Conservation (phyloP, 805 yeast genomes). For the Candida insectalens region DNA sequence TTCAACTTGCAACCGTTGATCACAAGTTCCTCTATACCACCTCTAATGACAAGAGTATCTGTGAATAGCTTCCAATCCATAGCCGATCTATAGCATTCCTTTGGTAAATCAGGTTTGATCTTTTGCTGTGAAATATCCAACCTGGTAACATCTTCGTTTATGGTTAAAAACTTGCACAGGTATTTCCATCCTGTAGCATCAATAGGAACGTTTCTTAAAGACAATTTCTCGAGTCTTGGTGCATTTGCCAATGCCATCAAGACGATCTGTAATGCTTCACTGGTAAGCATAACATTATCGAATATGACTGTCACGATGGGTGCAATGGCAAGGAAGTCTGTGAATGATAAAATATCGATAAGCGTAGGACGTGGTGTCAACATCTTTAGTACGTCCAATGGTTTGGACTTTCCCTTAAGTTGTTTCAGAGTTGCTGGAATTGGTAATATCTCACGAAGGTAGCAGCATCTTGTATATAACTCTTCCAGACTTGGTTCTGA, state of each 20-base stretch:
- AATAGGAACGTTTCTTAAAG: conserved; percentile 46
- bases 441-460: conserved; percentile 37
- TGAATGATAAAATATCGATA: conserved; percentile 46
- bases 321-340: conserved; percentile 47
- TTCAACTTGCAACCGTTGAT: conserved; percentile 45
- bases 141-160: conserved; percentile 34
- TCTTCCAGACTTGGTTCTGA: conserved; percentile 26
- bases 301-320: conserved; percentile 46
- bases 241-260: conserved; percentile 36
- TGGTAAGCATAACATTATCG: conserved; percentile 46
- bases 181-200: conserved; percentile 41
- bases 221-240: conserved; percentile 37
- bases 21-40: conserved; percentile 50
- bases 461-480: conserved; percentile 41
- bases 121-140: conserved; percentile 50
- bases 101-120: conserved; percentile 35
- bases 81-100: conserved; percentile 28
- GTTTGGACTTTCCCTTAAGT: conserved; percentile 38
- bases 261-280: conserved; percentile 42
- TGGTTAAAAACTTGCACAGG: conserved; percentile 37
- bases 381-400: conserved; percentile 44
- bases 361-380: conserved; percentile 50
- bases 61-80: conserved; percentile 48
- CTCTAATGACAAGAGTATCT: conserved; percentile 30
- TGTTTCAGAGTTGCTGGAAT: conserved; percentile 45